Percentiles rank a stretch among this genome's conserved stretches.
Conservation (phyloP, 306 rosid species). For the Inga leiocalycina region DNA sequence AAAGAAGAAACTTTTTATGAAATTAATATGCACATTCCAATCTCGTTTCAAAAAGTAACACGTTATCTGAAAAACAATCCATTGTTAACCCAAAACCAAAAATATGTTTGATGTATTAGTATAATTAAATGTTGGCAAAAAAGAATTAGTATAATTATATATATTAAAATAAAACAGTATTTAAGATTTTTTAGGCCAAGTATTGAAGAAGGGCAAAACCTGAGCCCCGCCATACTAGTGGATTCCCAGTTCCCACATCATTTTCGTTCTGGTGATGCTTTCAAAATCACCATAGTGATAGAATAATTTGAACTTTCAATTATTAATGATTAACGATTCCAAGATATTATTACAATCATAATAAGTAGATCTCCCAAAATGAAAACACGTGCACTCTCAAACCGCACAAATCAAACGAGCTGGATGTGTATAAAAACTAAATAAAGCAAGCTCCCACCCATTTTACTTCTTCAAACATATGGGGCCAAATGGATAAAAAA, state of each 20-base stretch:
- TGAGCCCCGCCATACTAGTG: background rate
- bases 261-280: background rate
- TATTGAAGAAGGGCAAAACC: background rate
- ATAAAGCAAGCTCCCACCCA: slow-evolving; percentile 28
- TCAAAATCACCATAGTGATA: background rate
- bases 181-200: too few relatives aligned
- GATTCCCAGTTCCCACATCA: background rate
- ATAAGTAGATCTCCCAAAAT: slow-evolving; percentile 34
- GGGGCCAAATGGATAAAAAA: slow-evolving; percentile 5
- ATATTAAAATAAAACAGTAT: too few relatives aligned
- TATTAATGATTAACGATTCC: background rate
- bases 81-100: too few relatives aligned
- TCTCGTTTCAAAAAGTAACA: too few relatives aligned
- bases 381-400: slow-evolving; percentile 54
- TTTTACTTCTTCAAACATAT: slow-evolving; percentile 36
- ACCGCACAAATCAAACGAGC: slow-evolving; percentile 43
- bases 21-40: too few relatives aligned
- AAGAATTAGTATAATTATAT: too few relatives aligned
- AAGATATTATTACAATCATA: background rate
- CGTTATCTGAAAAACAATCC: too few relatives aligned
- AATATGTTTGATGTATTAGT: too few relatives aligned
- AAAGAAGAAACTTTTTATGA: too few relatives aligned
- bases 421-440: slow-evolving; percentile 16
- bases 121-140: too few relatives aligned
- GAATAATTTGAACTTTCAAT: background rate